Conservation (phyloP, 2,329 filamentous ascomycete genomes). For the Ophiostoma tasmaniense region DNA sequence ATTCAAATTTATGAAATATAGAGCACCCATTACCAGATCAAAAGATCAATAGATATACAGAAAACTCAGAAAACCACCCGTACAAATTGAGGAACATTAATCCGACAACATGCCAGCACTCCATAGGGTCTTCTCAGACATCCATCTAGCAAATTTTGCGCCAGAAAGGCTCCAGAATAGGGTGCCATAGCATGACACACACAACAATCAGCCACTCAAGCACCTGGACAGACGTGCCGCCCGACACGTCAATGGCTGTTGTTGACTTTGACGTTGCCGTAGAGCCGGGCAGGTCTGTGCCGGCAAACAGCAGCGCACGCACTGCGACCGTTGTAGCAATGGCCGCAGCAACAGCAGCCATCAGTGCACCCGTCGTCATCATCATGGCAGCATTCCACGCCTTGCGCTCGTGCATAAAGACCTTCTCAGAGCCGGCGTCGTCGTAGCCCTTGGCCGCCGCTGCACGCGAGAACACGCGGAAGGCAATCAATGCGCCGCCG, state of each 20-base stretch:
- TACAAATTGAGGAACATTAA: not conserved
- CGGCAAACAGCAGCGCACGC: constrained; percentile 21
- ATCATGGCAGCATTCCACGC: constrained; percentile 14
- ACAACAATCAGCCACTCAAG: constrained; percentile 22
- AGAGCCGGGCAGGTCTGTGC: constrained; percentile 16
- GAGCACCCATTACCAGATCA: too few relatives aligned
- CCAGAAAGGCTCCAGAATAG: constrained; percentile 18
- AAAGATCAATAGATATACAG: too few relatives aligned
- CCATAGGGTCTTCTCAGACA: not conserved
- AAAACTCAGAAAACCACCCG: not conserved
- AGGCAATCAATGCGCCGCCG: constrained; percentile 14
- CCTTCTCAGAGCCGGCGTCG: not conserved
- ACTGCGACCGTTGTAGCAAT: constrained; percentile 18
- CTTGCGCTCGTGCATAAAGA: not conserved
- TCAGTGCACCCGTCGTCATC: constrained; percentile 18
- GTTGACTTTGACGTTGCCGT: not conserved
- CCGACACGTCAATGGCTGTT: constrained; percentile 10
- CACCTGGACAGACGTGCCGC: constrained; percentile 20
- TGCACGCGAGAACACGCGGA: constrained; percentile 1
- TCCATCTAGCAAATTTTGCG: constrained; percentile 6
- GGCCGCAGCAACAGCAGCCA: constrained; percentile 17
- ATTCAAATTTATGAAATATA: not conserved
- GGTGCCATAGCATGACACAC: constrained; percentile 20
- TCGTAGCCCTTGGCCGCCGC: not conserved
- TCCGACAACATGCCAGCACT: not conserved